Evolutionary conservation across 1,139 yeast species (phyloP).

Genomic region (Blastobotrys serpentis): DNA sequence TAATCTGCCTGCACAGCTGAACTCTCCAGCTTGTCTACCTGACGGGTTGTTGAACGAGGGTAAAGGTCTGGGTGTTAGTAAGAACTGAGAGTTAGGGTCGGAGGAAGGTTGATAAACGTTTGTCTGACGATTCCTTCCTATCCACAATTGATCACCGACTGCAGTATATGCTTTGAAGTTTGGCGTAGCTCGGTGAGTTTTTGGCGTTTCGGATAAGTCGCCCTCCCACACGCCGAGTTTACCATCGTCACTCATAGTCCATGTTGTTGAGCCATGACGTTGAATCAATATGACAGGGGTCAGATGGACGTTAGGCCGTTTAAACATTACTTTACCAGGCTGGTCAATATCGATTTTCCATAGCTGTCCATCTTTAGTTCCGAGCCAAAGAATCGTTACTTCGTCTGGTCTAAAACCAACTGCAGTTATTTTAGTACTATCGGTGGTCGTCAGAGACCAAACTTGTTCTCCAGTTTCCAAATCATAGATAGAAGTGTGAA

Average conservation of each 20-base stretch:
- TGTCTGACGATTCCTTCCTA: conserved; percentile 38
- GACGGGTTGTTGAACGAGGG: conserved; percentile 23
- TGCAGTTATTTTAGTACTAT: conserved; percentile 34
- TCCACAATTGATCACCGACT: conserved; percentile 37
- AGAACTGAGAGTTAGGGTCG: conserved; percentile 25
- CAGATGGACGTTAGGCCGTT: conserved; percentile 34
- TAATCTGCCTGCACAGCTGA: conserved; percentile 36
- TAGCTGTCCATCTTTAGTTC: conserved; percentile 41
- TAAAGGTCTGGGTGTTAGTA: conserved; percentile 34
- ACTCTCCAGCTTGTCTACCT: conserved; percentile 32
- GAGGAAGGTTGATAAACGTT: conserved; percentile 37
- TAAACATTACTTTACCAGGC: conserved; percentile 24
- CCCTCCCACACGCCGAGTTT: conserved; percentile 40
- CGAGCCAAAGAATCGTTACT: conserved; percentile 38
- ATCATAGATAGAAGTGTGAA: conserved; percentile 31
- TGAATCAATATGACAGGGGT: conserved; percentile 34
- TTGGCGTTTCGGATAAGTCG: conserved; percentile 32
- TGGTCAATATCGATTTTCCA: conserved; percentile 34
- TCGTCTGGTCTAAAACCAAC: conserved; percentile 18
- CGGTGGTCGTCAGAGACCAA: conserved; percentile 30
- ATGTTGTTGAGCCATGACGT: conserved; percentile 29
- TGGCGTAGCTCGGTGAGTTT: conserved; percentile 36
- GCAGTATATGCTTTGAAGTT: conserved; percentile 34
- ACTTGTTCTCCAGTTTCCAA: conserved; percentile 30
- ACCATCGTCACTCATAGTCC: conserved; percentile 45